Evolutionary conservation across 208 protist genomes (phyloP), one percentile per base, ranked within the genome.

Genomic region (Leishmania braziliensis): DNA sequence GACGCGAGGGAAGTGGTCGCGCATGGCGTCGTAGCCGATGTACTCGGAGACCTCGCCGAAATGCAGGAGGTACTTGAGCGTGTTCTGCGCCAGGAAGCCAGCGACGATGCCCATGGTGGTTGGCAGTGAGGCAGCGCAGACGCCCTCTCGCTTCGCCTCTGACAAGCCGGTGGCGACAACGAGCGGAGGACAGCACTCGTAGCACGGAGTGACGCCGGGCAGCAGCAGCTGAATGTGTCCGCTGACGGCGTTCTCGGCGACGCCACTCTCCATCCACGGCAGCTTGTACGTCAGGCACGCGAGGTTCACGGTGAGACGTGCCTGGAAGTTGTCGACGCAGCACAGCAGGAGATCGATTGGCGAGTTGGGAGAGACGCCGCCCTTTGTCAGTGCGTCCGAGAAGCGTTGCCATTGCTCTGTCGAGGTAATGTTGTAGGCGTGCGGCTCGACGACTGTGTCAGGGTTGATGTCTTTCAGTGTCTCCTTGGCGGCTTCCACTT

Each of bases 281-380:
- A 98, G 88, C 39, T 82, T 80, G 78, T 95, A 88, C 75, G 97
- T 93, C 33, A 97, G 91, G 89, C 97, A 99, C 26, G 95, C 97
- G 81, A 93, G 85, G 89, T 99, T 99, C 46, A 99, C 95, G 23
- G 98, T 90, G 60, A 99, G 92, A 50, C 98, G 95, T 23, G 98
- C 98, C 77, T 98, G 95, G 84, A 99, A 99, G 86, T 99, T 99
- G 87, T 99, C 98, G 2, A 99, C 98, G 85, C 98, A 99, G 82
- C 95, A 95, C 39, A 99, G 87, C 14, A 99, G 89, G 33, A 99
- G 85, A 77, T 97, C 90, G 3, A 99, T 93, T 3, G 89, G 89
- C 0, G 84, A 82, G 18, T 81, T 77, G 5, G 78, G 75, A 63
- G 66, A 75, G 39, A 92, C 86, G 50, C 91, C 90, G 63, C 93